Base-by-base conservation (phyloP, 1,284 basidiomycete genomes). In the Sanguinoderma infundibulare region DNA sequence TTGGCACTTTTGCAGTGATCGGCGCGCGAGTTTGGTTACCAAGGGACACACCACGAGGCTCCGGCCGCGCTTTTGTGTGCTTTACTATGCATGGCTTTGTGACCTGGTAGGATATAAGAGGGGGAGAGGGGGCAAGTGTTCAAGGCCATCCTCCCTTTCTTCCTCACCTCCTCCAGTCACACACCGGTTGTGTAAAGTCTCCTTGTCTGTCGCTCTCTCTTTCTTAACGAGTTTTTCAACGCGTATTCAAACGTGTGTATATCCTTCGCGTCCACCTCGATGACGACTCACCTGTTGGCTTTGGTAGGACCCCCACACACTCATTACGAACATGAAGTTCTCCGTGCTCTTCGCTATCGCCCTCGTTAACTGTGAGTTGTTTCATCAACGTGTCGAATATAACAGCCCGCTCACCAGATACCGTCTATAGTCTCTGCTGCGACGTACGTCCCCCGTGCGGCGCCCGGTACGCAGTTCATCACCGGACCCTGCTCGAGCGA, bases 401-500 rank as follows among this genome's bases (percentile, higher is more conserved):
- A n/a, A n/a, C n/a, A n/a, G n/a, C n/a, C n/a, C n/a, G n/a, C n/a
- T n/a, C n/a, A n/a, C n/a, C n/a, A n/a, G n/a, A n/a, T n/a, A n/a
- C 57, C 56, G n/a, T 52, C 35, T 12, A 22, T 24, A 62, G 61
- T 59, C 53, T 57, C 54, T 52, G 50, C 57, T 40, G 61, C 57
- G 28, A 46, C 61, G 40, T 59, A 55, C 61, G 28, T 59, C 35
- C 61, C 53, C 36, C 52, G 53, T 49, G 50, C 42, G 20, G 53
- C 49, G 34, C 39, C 53, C 42, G 62, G 55, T 42, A 54, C 53
- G 22, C 58, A 60, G 58, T 57, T 60, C 51, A 59, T 63, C 52
- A 57, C 62, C 34, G 58, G 62, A 39, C 58, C 62, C 44, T 63
- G 62, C 47, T n/a, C 15, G 6, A 30, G 26, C 49, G 58, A 63